These are phyloP conservation scores for Eucalyptus pumila DNA, from an alignment of 345 rosid species.

Conservation along the genomic window DNA sequence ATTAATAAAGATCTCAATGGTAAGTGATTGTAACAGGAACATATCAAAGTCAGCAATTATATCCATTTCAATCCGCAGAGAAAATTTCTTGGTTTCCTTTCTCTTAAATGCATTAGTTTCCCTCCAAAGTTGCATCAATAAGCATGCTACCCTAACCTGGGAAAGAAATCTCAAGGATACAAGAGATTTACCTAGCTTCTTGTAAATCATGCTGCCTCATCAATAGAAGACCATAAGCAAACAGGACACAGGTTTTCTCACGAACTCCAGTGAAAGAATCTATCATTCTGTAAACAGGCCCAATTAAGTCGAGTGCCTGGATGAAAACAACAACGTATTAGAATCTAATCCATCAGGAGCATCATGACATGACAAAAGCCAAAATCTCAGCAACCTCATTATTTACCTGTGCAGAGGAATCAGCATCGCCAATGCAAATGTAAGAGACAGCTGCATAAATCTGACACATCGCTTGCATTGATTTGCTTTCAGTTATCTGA, in stretches of 20 bases:
- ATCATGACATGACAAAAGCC: neutral
- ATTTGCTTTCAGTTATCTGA: slow-evolving; percentile 83
- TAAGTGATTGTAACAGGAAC: neutral
- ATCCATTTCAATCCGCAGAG: neutral
- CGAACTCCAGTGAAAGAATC: slow-evolving; percentile 81
- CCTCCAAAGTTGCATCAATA: neutral
- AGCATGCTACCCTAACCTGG: neutral
- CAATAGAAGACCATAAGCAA: slow-evolving; percentile 86
- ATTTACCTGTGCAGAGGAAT: slow-evolving; percentile 79
- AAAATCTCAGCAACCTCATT: neutral
- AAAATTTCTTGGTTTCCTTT: neutral
- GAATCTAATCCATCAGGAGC: neutral
- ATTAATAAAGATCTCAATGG: neutral
- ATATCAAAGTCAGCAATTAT: neutral
- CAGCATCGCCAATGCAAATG: slow-evolving; percentile 89
- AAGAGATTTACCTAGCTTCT: slow-evolving; percentile 63
- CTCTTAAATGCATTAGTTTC: neutral
- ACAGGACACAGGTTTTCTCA: slow-evolving; percentile 86
- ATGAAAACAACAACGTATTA: neutral
- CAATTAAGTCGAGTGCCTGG: slow-evolving; percentile 91
- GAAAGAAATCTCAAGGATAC: neutral
- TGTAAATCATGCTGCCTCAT: slow-evolving; percentile 92
- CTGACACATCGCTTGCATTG: slow-evolving; percentile 88
- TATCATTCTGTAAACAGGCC: slow-evolving; percentile 67
- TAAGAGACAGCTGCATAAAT: slow-evolving; percentile 91